Conservation (phyloP, 208 protist genomes). For the Acanthamoeba lenticulata region DNA sequence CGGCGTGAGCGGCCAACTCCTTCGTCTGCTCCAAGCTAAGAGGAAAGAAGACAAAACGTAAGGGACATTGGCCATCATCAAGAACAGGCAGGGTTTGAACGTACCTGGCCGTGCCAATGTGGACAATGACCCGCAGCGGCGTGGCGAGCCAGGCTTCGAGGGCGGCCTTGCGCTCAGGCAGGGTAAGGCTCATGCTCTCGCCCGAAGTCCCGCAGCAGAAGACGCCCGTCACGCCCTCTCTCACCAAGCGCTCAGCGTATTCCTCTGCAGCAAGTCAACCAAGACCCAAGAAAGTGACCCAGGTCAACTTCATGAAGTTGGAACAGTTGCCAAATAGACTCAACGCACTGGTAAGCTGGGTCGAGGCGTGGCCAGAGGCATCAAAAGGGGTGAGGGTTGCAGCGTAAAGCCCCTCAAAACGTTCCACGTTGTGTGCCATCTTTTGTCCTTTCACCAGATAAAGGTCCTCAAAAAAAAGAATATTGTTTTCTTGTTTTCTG, state of each 20-base stretch:
- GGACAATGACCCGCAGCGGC: background rate
- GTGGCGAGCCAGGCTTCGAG: constrained; percentile 43
- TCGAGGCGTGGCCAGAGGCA: background rate
- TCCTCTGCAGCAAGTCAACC: background rate
- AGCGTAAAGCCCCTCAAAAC: constrained; percentile 12
- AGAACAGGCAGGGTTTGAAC: background rate
- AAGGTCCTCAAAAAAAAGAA: too few species aligned
- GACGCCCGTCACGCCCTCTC: constrained; percentile 13
- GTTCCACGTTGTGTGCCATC: background rate
- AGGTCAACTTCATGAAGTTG: background rate
- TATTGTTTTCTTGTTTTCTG: too few species aligned
- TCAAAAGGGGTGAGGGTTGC: constrained; percentile 7
- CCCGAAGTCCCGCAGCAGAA: constrained; percentile 42
- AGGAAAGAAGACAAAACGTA: background rate
- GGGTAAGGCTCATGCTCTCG: constrained; percentile 53
- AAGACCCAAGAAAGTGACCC: background rate
- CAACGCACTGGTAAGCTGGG: background rate
- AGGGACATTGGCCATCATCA: background rate
- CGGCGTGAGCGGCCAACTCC: constrained; percentile 6
- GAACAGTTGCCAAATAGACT: background rate
- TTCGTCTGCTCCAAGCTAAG: constrained; percentile 30
- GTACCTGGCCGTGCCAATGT: constrained; percentile 13
- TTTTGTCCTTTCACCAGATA: too few species aligned
- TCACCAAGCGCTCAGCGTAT: background rate
- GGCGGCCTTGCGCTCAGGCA: background rate